Percentiles rank a stretch among this genome's conserved stretches.
Conservation (phyloP, 257 asterid genomes). For the Misopates orontium region DNA sequence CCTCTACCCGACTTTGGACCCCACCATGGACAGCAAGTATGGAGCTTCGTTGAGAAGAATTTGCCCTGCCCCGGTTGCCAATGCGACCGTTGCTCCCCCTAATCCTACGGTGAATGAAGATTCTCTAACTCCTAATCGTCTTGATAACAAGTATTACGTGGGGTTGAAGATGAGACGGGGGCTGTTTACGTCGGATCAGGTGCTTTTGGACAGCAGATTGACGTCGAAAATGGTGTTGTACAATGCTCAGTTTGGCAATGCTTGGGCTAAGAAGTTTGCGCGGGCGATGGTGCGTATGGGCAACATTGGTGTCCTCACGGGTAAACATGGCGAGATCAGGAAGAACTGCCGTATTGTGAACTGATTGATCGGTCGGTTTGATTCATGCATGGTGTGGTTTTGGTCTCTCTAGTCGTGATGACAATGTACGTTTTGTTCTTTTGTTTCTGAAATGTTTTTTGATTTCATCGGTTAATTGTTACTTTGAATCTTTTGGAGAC, state of each 20-base stretch:
- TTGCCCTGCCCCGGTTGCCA: constrained; percentile 28
- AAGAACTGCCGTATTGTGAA: constrained; percentile 41
- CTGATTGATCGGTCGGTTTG: background rate
- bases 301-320: constrained; percentile 36
- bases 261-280: constrained; percentile 36
- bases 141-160: constrained; percentile 39
- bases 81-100: background rate
- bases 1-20: constrained; percentile 28
- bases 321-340: constrained; percentile 41
- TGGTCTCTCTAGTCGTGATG: too few species aligned
- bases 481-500: too few species aligned
- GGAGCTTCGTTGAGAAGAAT: constrained; percentile 26
- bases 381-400: background rate
- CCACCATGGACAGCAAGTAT: constrained; percentile 23
- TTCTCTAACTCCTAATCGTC: background rate
- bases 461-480: too few species aligned
- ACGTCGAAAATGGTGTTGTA: constrained; percentile 29
- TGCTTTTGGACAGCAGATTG: constrained; percentile 19
- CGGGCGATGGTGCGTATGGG: constrained; percentile 49
- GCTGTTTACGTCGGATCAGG: constrained; percentile 39
- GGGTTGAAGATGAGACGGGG: constrained; percentile 30
- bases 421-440: too few species aligned
- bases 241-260: constrained; percentile 23
- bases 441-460: too few species aligned
- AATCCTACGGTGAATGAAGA: constrained; percentile 20